Percentiles rank a stretch among this genome's conserved stretches.
These are phyloP conservation scores for Eleusine indica DNA, from an alignment of 176 grass and related monocot genomes.

Conservation along the genomic window DNA sequence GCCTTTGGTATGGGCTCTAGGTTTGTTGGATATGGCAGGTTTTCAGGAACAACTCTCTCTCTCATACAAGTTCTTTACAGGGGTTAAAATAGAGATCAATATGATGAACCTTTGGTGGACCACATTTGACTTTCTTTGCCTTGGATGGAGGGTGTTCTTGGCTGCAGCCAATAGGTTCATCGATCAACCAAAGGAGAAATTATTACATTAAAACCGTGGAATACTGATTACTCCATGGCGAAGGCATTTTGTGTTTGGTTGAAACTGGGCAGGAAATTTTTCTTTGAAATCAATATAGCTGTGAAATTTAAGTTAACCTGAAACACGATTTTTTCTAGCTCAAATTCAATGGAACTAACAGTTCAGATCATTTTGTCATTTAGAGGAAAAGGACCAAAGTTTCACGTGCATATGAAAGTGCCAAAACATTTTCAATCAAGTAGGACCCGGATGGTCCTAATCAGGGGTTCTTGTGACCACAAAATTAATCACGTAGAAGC, in stretches of 20 bases:
- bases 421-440: constrained; percentile 36
- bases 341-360: neutral
- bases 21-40: constrained; percentile 16
- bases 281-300: neutral
- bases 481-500: neutral
- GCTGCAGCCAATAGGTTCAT: neutral
- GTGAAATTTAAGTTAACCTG: neutral
- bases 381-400: constrained; percentile 1
- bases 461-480: constrained; percentile 7
- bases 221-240: neutral
- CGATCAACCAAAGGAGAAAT: neutral
- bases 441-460: constrained; percentile 14
- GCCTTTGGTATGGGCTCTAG: constrained; percentile 31
- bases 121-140: constrained; percentile 37
- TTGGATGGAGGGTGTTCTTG: constrained; percentile 16
- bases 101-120: constrained; percentile 31
- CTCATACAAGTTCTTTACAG: constrained; percentile 7
- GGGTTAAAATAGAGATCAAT: constrained; percentile 15
- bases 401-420: constrained; percentile 38
- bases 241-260: neutral
- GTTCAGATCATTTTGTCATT: neutral
- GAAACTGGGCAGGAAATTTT: neutral
- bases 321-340: neutral
- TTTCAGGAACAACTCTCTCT: constrained; percentile 14
- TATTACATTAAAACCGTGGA: neutral